Evolutionary conservation across 495 filamentous ascomycete genomes (phyloP).

Genomic region (Neurospora hispaniola): DNA sequence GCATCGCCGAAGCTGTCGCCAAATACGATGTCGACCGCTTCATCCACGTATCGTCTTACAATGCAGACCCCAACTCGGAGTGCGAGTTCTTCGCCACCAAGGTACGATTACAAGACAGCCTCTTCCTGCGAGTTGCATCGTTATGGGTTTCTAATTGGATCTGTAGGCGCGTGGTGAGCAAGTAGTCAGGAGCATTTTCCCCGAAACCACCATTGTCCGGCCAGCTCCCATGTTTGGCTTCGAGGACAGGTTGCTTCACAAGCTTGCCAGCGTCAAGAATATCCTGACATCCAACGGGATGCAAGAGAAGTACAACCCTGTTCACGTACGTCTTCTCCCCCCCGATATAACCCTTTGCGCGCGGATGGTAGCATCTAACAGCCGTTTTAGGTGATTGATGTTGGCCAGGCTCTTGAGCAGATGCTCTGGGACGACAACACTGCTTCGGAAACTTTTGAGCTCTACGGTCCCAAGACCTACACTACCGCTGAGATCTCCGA

Average conservation of each 20-base stretch:
- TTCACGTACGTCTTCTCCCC: slow-evolving; percentile 56
- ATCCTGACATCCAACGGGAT: slow-evolving; percentile 84
- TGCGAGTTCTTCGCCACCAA: slow-evolving; percentile 88
- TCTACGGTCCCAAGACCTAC: slow-evolving; percentile 91
- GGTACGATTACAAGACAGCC: slow-evolving; percentile 32
- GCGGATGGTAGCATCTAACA: slow-evolving; percentile 10
- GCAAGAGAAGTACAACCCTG: slow-evolving; percentile 83
- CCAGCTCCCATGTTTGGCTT: slow-evolving; percentile 90
- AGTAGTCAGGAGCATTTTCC: slow-evolving; percentile 81
- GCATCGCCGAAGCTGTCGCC: slow-evolving; percentile 89
- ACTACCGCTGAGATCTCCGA: slow-evolving; percentile 76
- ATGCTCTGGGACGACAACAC: slow-evolving; percentile 89
- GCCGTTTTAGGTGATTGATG: slow-evolving; percentile 60
- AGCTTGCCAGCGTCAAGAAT: slow-evolving; percentile 66
- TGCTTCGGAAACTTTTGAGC: slow-evolving; percentile 82
- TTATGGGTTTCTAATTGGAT: slow-evolving; percentile 4
- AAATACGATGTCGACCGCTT: slow-evolving; percentile 98
- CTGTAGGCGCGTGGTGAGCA: slow-evolving; percentile 65
- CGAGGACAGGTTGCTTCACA: slow-evolving; percentile 86
- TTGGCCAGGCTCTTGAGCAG: slow-evolving; percentile 73
- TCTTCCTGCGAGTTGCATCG: background rate
- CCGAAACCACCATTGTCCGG: slow-evolving; percentile 94
- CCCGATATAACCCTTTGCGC: background rate
- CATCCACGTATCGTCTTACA: slow-evolving; percentile 94
- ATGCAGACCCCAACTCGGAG: slow-evolving; percentile 67